phyloP scores from a whole-genome alignment of 2,329 filamentous ascomycete species.

The Fusarium nygamai region DNA sequence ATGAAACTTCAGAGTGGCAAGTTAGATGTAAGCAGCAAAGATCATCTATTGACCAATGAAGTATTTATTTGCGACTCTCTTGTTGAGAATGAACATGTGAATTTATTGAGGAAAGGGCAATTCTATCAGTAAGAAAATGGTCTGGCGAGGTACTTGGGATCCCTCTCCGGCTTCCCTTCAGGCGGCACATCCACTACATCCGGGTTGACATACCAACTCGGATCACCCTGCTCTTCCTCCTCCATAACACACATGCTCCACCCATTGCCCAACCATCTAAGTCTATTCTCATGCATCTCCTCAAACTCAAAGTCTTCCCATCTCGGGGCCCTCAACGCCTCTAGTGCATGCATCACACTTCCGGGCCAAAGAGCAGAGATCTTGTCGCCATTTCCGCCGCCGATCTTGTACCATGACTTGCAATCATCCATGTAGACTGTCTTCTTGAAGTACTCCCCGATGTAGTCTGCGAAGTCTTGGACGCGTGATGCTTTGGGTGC shows the following conservation, averaged over 20 bases:
- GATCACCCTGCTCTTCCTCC: neutral
- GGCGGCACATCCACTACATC: neutral
- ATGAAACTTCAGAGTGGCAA: neutral
- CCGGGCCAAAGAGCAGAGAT: neutral
- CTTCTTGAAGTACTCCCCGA: neutral
- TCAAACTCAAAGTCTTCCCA: conserved; percentile 8
- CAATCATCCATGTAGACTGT: neutral
- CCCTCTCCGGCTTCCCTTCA: neutral
- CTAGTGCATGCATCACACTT: conserved; percentile 1
- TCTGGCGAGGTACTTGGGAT: neutral
- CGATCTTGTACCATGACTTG: neutral
- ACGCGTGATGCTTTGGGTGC: neutral
- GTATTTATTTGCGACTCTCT: fast-evolving
- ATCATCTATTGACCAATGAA: neutral
- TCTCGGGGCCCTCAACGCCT: neutral
- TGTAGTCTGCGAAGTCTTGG: neutral
- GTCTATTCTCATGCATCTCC: neutral
- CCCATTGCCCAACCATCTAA: neutral
- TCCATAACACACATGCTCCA: neutral
- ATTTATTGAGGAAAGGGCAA: neutral
- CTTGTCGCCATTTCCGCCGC: neutral
- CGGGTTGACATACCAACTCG: neutral
- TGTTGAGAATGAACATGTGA: neutral
- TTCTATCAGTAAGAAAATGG: neutral
- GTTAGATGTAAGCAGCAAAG: neutral